Percentiles rank a stretch among this genome's conserved stretches.
Conservation (phyloP, 768 basidiomycete species). For the Neoboletus magnificus region DNA sequence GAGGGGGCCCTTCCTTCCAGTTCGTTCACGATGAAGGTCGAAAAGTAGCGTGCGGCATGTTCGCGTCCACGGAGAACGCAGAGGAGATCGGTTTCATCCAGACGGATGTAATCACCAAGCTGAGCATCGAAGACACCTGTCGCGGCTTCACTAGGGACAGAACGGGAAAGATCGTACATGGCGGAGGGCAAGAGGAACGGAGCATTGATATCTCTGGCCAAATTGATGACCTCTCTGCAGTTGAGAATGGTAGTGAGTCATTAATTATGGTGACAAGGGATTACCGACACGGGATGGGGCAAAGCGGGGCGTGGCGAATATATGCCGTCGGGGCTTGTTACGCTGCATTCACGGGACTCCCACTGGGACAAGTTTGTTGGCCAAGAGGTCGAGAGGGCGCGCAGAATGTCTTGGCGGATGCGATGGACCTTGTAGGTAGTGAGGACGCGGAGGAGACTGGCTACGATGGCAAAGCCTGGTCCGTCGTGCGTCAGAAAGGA, state of each 20-base stretch:
- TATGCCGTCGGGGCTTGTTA: constrained; percentile 45
- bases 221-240: constrained; percentile 59
- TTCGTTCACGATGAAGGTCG: constrained; percentile 72
- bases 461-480: constrained; percentile 50
- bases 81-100: constrained; percentile 53
- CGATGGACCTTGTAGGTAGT: constrained; percentile 62
- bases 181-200: constrained; percentile 66
- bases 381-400: constrained; percentile 52
- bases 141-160: constrained; percentile 57
- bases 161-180: constrained; percentile 78
- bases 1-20: constrained; percentile 63
- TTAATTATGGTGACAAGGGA: neutral
- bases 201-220: constrained; percentile 56
- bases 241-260: constrained; percentile 6
- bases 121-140: constrained; percentile 44
- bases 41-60: constrained; percentile 68
- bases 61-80: constrained; percentile 66
- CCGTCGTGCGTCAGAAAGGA: constrained; percentile 46
- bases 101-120: constrained; percentile 37
- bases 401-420: constrained; percentile 56
- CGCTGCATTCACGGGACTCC: constrained; percentile 63
- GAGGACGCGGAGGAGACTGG: constrained; percentile 57
- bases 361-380: constrained; percentile 60
- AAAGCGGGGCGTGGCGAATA: constrained; percentile 54
- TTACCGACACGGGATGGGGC: constrained; percentile 67